Evolutionary conservation across 1,284 basidiomycete genomes (phyloP).

Genomic region (Rhizoctonia solani): DNA sequence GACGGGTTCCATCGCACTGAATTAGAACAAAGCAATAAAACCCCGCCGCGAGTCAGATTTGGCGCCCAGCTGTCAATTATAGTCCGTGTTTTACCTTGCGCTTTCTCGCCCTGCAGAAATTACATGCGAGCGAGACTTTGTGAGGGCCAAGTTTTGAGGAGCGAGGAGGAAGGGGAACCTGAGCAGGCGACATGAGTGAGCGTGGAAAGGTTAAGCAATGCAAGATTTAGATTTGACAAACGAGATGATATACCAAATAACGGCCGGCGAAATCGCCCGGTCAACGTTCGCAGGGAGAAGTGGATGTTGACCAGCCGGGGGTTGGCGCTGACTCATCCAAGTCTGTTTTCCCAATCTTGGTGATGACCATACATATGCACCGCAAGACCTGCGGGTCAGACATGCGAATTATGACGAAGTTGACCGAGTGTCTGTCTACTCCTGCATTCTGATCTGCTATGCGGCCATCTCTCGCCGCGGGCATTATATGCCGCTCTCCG

Average conservation of each 20-base stretch:
- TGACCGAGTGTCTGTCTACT: background rate
- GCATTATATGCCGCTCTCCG: background rate
- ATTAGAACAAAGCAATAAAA: background rate
- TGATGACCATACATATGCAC: background rate
- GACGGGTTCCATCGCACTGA: conserved; percentile 11
- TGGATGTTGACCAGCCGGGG: no score
- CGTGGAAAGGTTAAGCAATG: background rate
- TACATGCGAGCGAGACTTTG: conserved; percentile 27
- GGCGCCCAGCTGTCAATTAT: background rate
- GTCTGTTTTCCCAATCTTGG: background rate
- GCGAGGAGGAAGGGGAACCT: background rate
- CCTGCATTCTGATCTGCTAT: no score
- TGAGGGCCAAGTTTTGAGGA: background rate
- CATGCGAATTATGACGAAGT: no score
- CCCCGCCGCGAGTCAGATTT: background rate
- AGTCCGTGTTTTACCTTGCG: conserved; percentile 20
- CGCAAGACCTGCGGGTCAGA: background rate
- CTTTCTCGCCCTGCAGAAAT: conserved; percentile 21
- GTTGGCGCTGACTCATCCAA: no score
- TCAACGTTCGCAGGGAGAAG: no score
- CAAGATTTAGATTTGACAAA: no score
- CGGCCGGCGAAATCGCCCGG: no score
- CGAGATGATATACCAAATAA: no score
- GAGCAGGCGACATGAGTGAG: background rate
- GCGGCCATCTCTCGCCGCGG: background rate